Conservation (phyloP, 768 basidiomycete species). For the Grammothele lineata region DNA sequence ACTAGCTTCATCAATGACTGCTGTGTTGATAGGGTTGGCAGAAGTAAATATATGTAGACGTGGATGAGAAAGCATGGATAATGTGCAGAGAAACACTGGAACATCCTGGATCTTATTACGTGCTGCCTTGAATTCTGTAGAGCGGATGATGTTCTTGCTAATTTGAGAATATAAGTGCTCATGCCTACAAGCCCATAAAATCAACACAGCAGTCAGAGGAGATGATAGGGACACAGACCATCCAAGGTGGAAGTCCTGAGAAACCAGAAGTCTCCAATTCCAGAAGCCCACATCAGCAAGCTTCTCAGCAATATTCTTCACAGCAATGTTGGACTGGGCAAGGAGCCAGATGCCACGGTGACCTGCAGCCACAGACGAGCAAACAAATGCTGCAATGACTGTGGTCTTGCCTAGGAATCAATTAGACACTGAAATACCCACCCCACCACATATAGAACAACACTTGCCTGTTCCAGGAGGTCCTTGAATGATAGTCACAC, state of each 20-base stretch:
- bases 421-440: background rate
- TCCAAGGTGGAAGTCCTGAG: slow-evolving; percentile 57
- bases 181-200: slow-evolving; percentile 50
- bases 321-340: slow-evolving; percentile 84
- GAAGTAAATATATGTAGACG: slow-evolving; percentile 17
- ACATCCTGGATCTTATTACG: slow-evolving; percentile 32
- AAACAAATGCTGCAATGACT: slow-evolving; percentile 30
- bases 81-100: slow-evolving; percentile 68
- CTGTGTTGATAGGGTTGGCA: slow-evolving; percentile 24
- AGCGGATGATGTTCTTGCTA: slow-evolving; percentile 46
- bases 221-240: slow-evolving; percentile 44
- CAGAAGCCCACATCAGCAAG: slow-evolving; percentile 48
- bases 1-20: slow-evolving; percentile 35
- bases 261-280: slow-evolving; percentile 68
- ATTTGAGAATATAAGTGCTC: slow-evolving; percentile 66
- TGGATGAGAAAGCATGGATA: slow-evolving; percentile 64
- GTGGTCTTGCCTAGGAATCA: slow-evolving; percentile 25
- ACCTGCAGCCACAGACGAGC: slow-evolving; percentile 23
- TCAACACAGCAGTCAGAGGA: slow-evolving; percentile 7
- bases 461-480: slow-evolving; percentile 27
- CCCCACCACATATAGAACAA: background rate
- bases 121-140: slow-evolving; percentile 29
- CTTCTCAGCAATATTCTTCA: slow-evolving; percentile 87
- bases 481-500: slow-evolving; percentile 32
- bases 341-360: slow-evolving; percentile 65